Base-by-base conservation (phyloP, 2,329 filamentous ascomycete genomes). In the Sphaerulina vaccinii region DNA sequence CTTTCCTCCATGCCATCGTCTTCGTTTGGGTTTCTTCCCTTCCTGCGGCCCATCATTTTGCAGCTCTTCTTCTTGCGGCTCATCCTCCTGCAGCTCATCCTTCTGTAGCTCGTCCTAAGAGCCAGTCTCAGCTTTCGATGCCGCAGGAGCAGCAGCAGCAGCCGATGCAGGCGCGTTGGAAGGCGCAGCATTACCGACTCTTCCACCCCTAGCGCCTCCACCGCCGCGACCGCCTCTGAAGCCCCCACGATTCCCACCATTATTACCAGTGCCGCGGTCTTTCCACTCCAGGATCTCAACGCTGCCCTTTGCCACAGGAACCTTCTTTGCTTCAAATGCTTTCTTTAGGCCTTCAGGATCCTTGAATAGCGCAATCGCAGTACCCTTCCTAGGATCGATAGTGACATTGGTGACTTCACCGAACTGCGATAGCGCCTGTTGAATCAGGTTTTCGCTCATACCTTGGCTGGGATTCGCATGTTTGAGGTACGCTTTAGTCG, bases 351-450 rank as follows among this genome's bases (percentile, higher is more conserved):
- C 79, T 7, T 85, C 83, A 1, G 85, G 79, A 18, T 90, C 84
- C 8, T 81, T 80, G 72, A 96, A 97, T 57, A 96, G 88, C 33
- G 95, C 86, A 67, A 96, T 96, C 2, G 90, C 92, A 64, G 96
- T 95, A 0, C 90, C 90, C 70, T 96, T 96, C 64, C 91, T 87
- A 70, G 90, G 91, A 68, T 97, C 92, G 48, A 97, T 92, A 63
- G 96, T 92, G 15, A 96, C 88, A 59, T 83, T 86, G 0, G 82
- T 82, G 39, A 96, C 81, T 1, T 80, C 70, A 1, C 92, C 92
- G 62, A 90, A 95, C 0, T 74, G 71, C 38, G 84, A 79, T 66
- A 97, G 83, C 1, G 87, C 84, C 60, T 86, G 80, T 62, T 86
- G 84, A 1, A 97, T 81, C 0, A 90, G 72, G 0, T 85, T 75